Evolutionary conservation across 441 rosid genomes (phyloP).

Genomic region (Gossypium trilobum): DNA sequence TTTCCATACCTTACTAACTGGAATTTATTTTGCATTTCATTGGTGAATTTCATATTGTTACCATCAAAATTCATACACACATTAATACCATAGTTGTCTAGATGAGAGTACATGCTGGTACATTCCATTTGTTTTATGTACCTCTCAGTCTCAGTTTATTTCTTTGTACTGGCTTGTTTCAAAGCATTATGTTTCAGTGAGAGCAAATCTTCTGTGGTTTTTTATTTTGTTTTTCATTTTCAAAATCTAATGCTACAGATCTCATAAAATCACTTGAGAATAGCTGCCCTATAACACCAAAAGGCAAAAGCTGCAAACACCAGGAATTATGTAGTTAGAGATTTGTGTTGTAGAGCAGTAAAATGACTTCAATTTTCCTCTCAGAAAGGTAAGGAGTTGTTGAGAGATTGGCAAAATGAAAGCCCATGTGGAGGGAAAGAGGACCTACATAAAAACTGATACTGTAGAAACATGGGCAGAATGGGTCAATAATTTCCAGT

Average conservation of each 20-base stretch:
- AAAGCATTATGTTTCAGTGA: background rate
- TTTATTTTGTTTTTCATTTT: background rate
- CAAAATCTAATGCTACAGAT: background rate
- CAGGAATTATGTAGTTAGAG: background rate
- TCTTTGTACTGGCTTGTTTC: background rate
- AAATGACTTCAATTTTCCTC: background rate
- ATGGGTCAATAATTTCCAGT: background rate
- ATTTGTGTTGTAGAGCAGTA: background rate
- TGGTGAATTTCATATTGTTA: background rate
- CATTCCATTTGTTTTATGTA: background rate
- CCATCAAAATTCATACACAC: background rate
- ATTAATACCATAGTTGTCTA: background rate
- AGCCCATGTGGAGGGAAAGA: background rate
- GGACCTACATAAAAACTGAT: background rate
- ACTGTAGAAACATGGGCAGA: background rate
- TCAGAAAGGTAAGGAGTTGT: background rate
- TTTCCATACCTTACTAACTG: background rate
- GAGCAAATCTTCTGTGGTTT: background rate
- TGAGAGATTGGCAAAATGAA: conserved; percentile 6
- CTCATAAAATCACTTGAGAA: background rate
- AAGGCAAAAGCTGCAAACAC: background rate
- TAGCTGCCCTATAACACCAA: background rate
- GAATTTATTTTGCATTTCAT: background rate
- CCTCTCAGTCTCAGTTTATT: background rate
- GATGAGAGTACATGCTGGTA: background rate